Evolutionary conservation across 129 eudicot genomes (phyloP).

Genomic region (Flaveria linearis): DNA sequence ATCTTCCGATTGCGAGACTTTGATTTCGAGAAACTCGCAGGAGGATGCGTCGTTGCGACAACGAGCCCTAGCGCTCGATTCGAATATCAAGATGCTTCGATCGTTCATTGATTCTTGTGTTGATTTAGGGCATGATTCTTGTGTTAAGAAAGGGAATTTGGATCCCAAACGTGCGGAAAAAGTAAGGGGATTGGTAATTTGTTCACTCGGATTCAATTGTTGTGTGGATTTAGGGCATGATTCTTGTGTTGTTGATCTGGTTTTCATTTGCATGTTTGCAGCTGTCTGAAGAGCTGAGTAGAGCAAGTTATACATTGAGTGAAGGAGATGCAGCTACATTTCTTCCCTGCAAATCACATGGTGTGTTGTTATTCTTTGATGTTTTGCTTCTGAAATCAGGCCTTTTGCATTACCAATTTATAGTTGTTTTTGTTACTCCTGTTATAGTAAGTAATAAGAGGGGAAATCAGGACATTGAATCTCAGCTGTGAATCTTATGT

Average conservation of each 20-base stretch:
- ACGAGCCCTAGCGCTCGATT: constrained; percentile 60
- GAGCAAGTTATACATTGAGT: constrained; percentile 63
- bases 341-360: constrained; percentile 92
- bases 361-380: constrained; percentile 31
- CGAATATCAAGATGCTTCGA: constrained; percentile 50
- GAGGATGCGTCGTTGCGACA: constrained; percentile 76
- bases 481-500: neutral
- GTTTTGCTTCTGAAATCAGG: constrained; percentile 10
- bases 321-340: constrained; percentile 96
- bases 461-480: neutral
- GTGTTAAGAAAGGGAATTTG: constrained; percentile 42
- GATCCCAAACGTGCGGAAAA: constrained; percentile 57
- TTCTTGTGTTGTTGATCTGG: neutral
- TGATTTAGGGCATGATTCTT: too few species aligned
- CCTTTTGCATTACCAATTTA: neutral
- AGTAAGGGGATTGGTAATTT: constrained; percentile 36
- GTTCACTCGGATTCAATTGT: neutral
- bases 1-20: too few species aligned
- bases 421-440: too few species aligned
- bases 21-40: constrained; percentile 55
- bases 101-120: constrained; percentile 49
- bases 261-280: constrained; percentile 25
- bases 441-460: too few species aligned
- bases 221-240: neutral
- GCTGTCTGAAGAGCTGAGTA: constrained; percentile 70